Evolutionary conservation across 2,329 filamentous ascomycete genomes (phyloP).

Genomic region (Penicillium thymicola): DNA sequence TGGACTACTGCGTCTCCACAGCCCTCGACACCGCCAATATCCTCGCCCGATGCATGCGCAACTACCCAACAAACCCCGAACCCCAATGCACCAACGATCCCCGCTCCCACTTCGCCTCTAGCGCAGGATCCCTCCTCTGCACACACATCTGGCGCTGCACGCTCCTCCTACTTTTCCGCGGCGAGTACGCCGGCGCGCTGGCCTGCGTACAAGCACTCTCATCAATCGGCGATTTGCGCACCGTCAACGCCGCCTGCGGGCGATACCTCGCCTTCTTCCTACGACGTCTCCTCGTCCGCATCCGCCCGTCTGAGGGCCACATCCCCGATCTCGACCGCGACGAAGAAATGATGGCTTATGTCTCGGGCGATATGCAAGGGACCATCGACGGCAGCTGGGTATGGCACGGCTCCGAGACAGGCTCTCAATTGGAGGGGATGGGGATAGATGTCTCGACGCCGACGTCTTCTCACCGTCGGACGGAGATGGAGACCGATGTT

Average conservation of each 20-base stretch:
- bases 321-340: slow-evolving; percentile 57
- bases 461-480: slow-evolving; percentile 18
- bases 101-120: slow-evolving; percentile 59
- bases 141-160: slow-evolving; percentile 85
- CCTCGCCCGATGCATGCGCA: slow-evolving; percentile 62
- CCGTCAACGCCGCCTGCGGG: slow-evolving; percentile 74
- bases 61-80: slow-evolving; percentile 15
- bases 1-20: slow-evolving; percentile 72
- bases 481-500: slow-evolving; percentile 56
- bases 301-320: slow-evolving; percentile 40
- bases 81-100: slow-evolving; percentile 40
- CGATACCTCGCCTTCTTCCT: slow-evolving; percentile 80
- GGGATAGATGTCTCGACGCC: slow-evolving; percentile 13
- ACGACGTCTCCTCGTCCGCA: slow-evolving; percentile 59
- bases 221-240: slow-evolving; percentile 67
- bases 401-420: slow-evolving; percentile 64
- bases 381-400: slow-evolving; percentile 76
- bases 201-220: slow-evolving; percentile 69
- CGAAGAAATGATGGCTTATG: slow-evolving; percentile 84
- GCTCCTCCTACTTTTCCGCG: slow-evolving; percentile 72
- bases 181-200: slow-evolving; percentile 68
- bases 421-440: slow-evolving; percentile 34
- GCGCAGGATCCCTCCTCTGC: slow-evolving; percentile 71
- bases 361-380: slow-evolving; percentile 81
- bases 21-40: slow-evolving; percentile 76